A percentile compares a stretch with the other conserved stretches of the same genome.
phyloP scores from a whole-genome alignment of 176 grass and related monocot species.

The Panicum miliaceum region DNA sequence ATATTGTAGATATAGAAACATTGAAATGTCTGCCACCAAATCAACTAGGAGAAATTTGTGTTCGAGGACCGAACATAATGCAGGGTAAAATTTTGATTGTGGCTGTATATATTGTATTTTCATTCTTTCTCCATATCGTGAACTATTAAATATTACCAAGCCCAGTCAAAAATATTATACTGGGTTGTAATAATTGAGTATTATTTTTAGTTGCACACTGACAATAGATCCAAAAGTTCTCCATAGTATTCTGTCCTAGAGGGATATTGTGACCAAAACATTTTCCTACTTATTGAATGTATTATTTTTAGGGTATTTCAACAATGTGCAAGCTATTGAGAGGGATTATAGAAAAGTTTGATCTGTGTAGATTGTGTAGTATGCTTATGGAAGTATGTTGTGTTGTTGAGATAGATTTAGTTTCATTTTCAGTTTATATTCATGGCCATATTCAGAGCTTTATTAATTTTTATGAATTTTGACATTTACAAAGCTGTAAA shows the following conservation, averaged over 20 bases:
- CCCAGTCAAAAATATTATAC: background rate
- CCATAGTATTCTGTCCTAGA: background rate
- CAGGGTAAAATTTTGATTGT: slow-evolving; percentile 55
- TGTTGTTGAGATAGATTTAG: no score
- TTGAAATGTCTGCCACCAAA: slow-evolving; percentile 67
- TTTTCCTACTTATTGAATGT: slow-evolving; percentile 2
- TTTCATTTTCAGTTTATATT: no score
- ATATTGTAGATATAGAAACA: slow-evolving; percentile 69
- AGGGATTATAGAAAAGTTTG: no score
- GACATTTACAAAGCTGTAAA: no score
- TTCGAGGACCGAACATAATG: slow-evolving; percentile 90
- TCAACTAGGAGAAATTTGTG: slow-evolving; percentile 86
- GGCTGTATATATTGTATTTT: background rate
- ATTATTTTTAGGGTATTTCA: slow-evolving; percentile 76
- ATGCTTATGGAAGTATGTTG: no score
- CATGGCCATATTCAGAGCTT: no score
- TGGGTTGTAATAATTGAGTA: background rate
- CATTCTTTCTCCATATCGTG: background rate
- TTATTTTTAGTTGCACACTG: background rate
- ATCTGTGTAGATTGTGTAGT: no score
- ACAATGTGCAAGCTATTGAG: slow-evolving; percentile 89
- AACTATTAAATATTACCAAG: background rate
- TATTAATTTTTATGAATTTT: no score
- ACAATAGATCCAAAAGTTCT: slow-evolving; percentile 1
- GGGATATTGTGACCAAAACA: slow-evolving; percentile 11